Conservation (phyloP, 208 protist species). For the Leishmania guyanensis region DNA sequence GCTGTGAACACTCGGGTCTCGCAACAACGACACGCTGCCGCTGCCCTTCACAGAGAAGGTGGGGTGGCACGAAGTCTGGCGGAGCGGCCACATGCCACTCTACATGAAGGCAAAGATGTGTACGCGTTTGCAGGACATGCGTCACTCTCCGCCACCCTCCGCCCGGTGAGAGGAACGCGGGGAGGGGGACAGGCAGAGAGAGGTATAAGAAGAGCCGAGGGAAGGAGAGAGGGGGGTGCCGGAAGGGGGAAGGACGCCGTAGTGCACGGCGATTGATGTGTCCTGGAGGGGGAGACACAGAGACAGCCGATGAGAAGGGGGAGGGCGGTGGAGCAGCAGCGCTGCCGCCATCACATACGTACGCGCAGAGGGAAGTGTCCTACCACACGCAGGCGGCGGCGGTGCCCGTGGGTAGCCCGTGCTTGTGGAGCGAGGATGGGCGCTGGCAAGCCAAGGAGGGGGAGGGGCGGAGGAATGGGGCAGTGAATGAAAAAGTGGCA, state of each 20-base stretch:
- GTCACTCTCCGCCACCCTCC: background rate
- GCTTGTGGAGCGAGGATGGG: background rate
- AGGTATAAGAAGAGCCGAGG: background rate
- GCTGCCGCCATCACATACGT: background rate
- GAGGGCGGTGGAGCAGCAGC: background rate
- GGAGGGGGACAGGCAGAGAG: background rate
- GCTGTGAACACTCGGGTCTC: background rate
- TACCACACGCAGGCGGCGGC: background rate
- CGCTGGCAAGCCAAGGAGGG: background rate
- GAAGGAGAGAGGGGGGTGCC: background rate
- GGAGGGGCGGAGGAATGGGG: background rate
- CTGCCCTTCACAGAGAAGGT: constrained; percentile 20
- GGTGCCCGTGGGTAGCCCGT: background rate
- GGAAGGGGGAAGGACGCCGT: background rate
- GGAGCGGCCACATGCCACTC: constrained; percentile 9
- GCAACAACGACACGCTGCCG: constrained; percentile 3
- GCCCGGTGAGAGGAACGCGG: background rate
- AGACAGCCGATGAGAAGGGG: background rate
- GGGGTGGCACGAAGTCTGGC: constrained; percentile 7
- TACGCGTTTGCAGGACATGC: background rate
- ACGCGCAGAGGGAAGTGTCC: background rate
- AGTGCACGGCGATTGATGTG: background rate
- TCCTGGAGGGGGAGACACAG: background rate
- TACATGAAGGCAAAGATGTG: background rate
- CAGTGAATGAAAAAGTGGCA: background rate